Conservation (phyloP, 495 filamentous ascomycete species). For the Neurospora sp. region DNA sequence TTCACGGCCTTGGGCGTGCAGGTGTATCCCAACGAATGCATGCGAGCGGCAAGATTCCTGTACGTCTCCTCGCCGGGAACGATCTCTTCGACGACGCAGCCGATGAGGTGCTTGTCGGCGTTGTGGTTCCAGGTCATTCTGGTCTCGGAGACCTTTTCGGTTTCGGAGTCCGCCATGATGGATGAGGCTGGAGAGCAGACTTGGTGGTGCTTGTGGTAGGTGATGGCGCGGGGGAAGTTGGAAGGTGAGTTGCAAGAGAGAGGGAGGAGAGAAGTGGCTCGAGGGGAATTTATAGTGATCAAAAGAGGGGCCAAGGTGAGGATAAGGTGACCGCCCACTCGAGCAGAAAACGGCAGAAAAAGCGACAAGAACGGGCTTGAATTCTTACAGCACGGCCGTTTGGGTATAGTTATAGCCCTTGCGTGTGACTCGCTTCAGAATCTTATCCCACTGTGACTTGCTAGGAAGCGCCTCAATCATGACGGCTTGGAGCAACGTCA, state of each 20-base stretch:
- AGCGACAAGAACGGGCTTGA: background rate
- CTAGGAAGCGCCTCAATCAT: conserved; percentile 11
- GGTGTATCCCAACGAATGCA: conserved; percentile 12
- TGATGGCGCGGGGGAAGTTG: background rate
- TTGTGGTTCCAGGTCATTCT: conserved; percentile 22
- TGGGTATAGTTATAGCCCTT: conserved; percentile 21
- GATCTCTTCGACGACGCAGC: conserved; percentile 6
- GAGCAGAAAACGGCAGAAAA: background rate
- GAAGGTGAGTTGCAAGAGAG: background rate
- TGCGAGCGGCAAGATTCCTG: conserved; percentile 8
- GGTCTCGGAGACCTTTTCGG: background rate
- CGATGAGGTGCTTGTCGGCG: conserved; percentile 18
- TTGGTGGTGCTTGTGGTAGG: background rate
- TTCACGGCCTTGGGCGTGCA: conserved; percentile 24
- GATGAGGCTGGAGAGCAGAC: background rate
- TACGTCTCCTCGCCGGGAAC: conserved; percentile 12
- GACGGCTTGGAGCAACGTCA: conserved; percentile 21
- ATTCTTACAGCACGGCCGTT: conserved; percentile 19
- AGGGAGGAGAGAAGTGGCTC: background rate
- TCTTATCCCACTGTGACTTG: conserved; percentile 12
- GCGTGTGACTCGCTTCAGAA: conserved; percentile 5
- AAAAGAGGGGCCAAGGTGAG: background rate
- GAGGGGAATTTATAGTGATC: background rate
- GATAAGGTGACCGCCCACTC: background rate
- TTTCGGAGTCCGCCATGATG: conserved; percentile 3